A percentile compares a stretch with the other conserved stretches of the same genome.
Evolutionary conservation across 140 eudicot species (phyloP).

Genomic region (Stevia rebaudiana): DNA sequence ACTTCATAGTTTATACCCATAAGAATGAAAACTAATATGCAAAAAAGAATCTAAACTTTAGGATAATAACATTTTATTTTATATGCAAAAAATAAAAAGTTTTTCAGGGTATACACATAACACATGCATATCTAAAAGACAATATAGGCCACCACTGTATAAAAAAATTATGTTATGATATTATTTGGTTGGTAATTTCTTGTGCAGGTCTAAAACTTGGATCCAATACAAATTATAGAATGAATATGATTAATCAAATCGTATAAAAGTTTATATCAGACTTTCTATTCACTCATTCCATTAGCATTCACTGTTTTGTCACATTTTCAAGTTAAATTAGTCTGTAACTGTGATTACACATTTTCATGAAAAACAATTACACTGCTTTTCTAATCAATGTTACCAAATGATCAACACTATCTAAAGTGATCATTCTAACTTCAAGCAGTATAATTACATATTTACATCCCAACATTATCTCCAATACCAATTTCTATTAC

Average conservation of each 20-base stretch:
- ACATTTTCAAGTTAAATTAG: not conserved
- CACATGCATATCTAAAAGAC: not conserved
- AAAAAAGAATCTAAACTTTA: not conserved
- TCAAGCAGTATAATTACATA: not conserved
- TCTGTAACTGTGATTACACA: not conserved
- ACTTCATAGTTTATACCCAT: not conserved
- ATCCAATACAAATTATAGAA: not conserved
- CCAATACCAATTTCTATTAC: not conserved
- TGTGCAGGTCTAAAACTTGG: not conserved
- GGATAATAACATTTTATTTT: not conserved
- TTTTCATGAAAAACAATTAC: not conserved
- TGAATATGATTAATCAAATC: not conserved
- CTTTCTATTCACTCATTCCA: not conserved
- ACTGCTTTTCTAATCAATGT: not conserved
- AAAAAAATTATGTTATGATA: not conserved
- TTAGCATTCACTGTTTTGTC: not conserved
- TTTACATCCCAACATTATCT: not conserved
- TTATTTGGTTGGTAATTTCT: not conserved
- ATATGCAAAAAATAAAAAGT: not conserved
- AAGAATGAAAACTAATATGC: constrained; percentile 8
- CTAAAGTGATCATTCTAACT: not conserved
- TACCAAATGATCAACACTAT: constrained; percentile 2
- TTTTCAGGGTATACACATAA: not conserved
- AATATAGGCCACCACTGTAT: not conserved
- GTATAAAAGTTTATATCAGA: not conserved